These are phyloP conservation scores for Nakazawaea populi DNA, from an alignment of 805 yeast genomes.

Conservation along the genomic window DNA sequence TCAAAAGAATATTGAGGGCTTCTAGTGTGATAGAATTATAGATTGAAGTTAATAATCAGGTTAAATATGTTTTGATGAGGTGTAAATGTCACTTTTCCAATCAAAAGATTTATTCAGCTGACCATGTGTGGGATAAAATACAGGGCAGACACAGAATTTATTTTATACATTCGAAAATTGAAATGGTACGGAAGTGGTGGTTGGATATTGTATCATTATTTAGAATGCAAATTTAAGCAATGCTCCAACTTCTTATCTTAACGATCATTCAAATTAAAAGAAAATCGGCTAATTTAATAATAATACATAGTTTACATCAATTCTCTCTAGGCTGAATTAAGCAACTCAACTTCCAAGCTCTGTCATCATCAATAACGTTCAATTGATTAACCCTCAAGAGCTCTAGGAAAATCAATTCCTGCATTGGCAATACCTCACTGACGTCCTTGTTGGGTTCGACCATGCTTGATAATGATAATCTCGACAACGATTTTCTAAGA, in stretches of 20 bases:
- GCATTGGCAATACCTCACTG: constrained; percentile 35
- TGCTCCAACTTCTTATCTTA: background rate
- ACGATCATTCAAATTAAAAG: background rate
- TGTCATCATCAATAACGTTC: constrained; percentile 53
- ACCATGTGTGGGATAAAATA: too few species aligned
- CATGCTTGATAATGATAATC: constrained; percentile 3
- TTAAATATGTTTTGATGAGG: too few species aligned
- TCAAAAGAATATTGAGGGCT: too few species aligned
- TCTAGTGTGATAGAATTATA: too few species aligned
- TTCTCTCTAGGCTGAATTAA: constrained; percentile 46
- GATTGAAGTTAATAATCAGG: too few species aligned
- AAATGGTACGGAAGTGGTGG: too few species aligned
- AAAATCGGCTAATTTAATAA: background rate
- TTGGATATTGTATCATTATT: too few species aligned
- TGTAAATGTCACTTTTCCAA: too few species aligned
- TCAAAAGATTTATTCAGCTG: too few species aligned
- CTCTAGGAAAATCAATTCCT: constrained; percentile 59
- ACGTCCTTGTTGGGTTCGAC: constrained; percentile 11
- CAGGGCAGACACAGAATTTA: too few species aligned
- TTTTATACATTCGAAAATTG: too few species aligned
- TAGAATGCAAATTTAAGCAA: too few species aligned
- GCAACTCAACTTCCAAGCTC: constrained; percentile 72
- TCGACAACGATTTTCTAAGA: constrained; percentile 19
- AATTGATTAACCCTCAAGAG: constrained; percentile 65
- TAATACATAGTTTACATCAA: background rate